Evolutionary conservation across 1,284 basidiomycete species (phyloP), one percentile per base, ranked within the genome.

Genomic region (Malassezia caprae): DNA sequence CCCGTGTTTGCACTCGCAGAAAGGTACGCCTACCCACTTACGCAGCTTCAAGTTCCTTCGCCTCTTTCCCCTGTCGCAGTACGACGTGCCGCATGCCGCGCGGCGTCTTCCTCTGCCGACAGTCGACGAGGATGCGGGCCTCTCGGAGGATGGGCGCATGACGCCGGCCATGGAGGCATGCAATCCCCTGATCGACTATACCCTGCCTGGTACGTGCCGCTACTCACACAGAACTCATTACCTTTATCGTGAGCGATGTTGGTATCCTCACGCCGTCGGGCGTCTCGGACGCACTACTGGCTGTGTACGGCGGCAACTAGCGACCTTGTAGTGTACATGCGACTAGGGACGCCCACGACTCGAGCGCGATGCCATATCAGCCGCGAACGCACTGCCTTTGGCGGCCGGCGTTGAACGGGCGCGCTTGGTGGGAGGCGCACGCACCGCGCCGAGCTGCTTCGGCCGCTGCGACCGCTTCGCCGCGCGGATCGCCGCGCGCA

Each of bases 1-100:
- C 93, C 94, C 2, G 90, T 98, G 75, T 98, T 96, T 77, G 90
- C 90, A 28, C 81, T 96, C 37, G 90, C 91, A 28, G 91, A 98
- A 56, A 71, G 61, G 64, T 69, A 41, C 53, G 60, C 51, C 4
- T n/a, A 13, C 39, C 2, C 30, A 21, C 5, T 26, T 19, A n/a
- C 8, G 5, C 30, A 68, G 88, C 76, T 98, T 91, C 81, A 98
- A 98, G 78, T 96, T 98, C 76, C 85, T 96, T 70, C 85, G 94
- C 60, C 80, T 94, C 67, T 96, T 96, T 78, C 93, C 93, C 37
- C 79, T 98, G 75, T 91, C 88, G 49, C 91, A 96, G 76, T 90
- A 90, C 74, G 93, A 98, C 79, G 81, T 98, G 23, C 93, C 93
- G 45, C 54, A 10, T 48, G 30, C 56, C 17, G 21, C 46, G 5